Evolutionary conservation across 768 basidiomycete species (phyloP).

Genomic region (Naganishia vaughanmartiniae): DNA sequence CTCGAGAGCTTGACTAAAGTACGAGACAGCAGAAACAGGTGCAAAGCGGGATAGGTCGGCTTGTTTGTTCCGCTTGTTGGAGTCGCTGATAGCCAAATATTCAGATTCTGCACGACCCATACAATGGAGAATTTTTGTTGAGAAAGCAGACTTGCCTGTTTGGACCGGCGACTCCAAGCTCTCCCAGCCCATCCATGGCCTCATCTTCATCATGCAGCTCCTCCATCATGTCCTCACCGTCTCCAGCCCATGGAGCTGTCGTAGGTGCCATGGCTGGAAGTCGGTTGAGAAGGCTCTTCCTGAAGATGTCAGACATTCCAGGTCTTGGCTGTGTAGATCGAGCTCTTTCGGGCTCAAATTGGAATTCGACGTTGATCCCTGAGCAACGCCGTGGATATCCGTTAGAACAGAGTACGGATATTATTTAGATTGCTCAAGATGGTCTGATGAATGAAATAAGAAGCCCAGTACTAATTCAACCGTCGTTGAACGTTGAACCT

Average conservation of each 20-base stretch:
- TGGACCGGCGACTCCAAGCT: conserved; percentile 31
- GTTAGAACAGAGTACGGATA: too few species aligned
- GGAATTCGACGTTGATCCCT: too few species aligned
- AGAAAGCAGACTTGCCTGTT: neutral
- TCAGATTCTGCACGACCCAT: too few species aligned
- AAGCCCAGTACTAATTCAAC: neutral
- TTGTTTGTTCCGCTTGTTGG: conserved; percentile 64
- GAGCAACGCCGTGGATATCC: too few species aligned
- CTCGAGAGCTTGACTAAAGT: conserved; percentile 75
- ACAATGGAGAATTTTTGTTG: too few species aligned
- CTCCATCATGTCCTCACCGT: conserved; percentile 26
- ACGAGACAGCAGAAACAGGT: conserved; percentile 73
- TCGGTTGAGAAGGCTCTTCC: conserved; percentile 46
- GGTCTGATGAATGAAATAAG: neutral
- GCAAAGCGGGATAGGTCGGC: conserved; percentile 62
- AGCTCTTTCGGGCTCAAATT: too few species aligned
- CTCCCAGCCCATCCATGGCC: conserved; percentile 61
- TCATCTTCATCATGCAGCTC: conserved; percentile 59
- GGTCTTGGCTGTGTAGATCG: neutral
- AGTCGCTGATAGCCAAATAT: conserved; percentile 26
- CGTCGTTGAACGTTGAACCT: neutral
- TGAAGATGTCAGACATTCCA: conserved; percentile 39
- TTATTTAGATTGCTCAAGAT: too few species aligned
- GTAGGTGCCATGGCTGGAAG: conserved; percentile 44
- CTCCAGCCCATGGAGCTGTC: conserved; percentile 53